Evolutionary conservation across 768 basidiomycete species (phyloP), one percentile per base, ranked within the genome.

Genomic region (Pisolithus tinctorius): DNA sequence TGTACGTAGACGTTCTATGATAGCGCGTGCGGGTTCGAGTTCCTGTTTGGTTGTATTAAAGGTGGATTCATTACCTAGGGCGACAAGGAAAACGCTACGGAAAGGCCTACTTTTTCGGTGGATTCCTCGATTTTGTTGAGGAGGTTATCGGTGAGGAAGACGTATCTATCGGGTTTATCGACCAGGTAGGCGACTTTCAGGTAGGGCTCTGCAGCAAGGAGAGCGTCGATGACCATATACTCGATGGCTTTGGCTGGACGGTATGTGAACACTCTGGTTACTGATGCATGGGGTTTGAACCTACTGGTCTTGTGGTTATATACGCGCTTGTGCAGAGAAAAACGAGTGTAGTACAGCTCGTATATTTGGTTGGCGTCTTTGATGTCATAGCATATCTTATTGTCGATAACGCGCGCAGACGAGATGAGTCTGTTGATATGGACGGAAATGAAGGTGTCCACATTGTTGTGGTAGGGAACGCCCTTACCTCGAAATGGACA

Each of bases 141-240:
- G 53, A 92, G 80, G 53, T 80, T 67, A 55, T 93, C 90, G 0
- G 84, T 89, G 2, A 92, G 71, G 52, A 75, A 70, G 3, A 90
- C 58, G 51, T 79, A 91, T 49, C 74, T 70, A 49, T 78, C 69
- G 0, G 88, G 82, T 16, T 86, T 63, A 26, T 74, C 63, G 14
- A 90, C 74, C 4, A 70, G 68, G 1, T 73, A 63, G 0, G 85
- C 80, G 45, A 92, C 76, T 41, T 81, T 72, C 62, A 91, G 63
- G 52, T 76, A 51, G 0, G 81, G 76, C 36, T 93, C 86, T 0
- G 90, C 90, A 0, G 69, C 68, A 0, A 83, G 67, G n/a, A 93
- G 73, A 0, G 77, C 86, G 57, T 92, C 89, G 13, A 88, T 74
- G n/a, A 92, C 71, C 90, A 92, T 92, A 59, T 84, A 79, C 63